These are phyloP conservation scores for Excoecaria cochinchinensis DNA, from an alignment of 345 rosid species.

Conservation along the genomic window DNA sequence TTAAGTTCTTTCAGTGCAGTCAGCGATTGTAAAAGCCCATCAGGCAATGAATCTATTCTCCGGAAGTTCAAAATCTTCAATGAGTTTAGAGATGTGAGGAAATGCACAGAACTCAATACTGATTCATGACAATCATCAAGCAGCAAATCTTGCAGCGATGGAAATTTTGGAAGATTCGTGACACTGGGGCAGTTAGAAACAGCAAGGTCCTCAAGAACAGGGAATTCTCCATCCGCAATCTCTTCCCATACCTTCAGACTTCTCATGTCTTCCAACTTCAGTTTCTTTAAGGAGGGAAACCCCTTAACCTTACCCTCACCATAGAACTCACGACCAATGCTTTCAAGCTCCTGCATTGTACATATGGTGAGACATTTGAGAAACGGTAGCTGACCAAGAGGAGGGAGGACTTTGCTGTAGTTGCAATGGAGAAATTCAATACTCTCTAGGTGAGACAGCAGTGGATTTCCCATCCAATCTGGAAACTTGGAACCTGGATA, in stretches of 20 bases:
- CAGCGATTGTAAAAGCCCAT: conserved; percentile 4
- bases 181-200: conserved; percentile 20
- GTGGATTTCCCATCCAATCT: conserved; percentile 19
- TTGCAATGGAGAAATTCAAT: conserved; percentile 17
- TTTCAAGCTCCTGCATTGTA: conserved; percentile 12
- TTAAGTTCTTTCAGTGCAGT: conserved; percentile 13
- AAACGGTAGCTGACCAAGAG: conserved; percentile 25
- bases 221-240: conserved; percentile 19
- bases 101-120: conserved; percentile 16
- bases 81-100: conserved; percentile 17
- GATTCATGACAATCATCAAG: conserved; percentile 14
- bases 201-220: conserved; percentile 17
- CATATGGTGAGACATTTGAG: conserved; percentile 19
- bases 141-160: conserved; percentile 1
- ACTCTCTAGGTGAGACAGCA: conserved; percentile 16
- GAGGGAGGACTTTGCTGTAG: conserved; percentile 18
- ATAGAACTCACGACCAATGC: conserved; percentile 17
- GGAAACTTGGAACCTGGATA: conserved; percentile 22
- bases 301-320: conserved; percentile 17
- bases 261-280: conserved; percentile 24
- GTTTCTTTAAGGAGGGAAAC: conserved; percentile 10
- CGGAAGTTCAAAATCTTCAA: conserved; percentile 20
- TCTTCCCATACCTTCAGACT: conserved; percentile 19
- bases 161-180: conserved; percentile 19
- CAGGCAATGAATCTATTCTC: not conserved